Conservation (phyloP, 2,329 filamentous ascomycete species). For the Zymoseptoria tritici region DNA sequence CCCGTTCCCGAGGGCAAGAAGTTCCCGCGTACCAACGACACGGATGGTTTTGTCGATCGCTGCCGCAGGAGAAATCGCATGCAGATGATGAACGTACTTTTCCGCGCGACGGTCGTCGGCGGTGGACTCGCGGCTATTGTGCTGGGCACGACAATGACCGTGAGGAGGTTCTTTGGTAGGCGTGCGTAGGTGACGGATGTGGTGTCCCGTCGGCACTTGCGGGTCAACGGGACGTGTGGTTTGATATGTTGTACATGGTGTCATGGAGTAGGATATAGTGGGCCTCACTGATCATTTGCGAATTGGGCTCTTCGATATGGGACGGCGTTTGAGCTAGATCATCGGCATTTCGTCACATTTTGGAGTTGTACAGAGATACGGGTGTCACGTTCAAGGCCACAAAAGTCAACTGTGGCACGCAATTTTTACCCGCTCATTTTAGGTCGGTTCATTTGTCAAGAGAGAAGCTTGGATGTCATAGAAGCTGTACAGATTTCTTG, state of each 20-base stretch:
- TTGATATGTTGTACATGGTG: neutral
- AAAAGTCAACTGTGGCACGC: neutral
- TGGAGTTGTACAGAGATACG: neutral
- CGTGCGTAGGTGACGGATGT: slow-evolving; percentile 2
- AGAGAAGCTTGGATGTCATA: neutral
- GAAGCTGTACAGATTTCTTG: neutral
- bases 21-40: slow-evolving; percentile 48
- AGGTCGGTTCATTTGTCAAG: neutral
- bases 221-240: neutral
- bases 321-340: neutral
- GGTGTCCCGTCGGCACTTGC: neutral
- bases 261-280: neutral
- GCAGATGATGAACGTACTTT: slow-evolving; percentile 49
- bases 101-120: slow-evolving; percentile 45
- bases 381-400: neutral
- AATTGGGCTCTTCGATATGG: neutral
- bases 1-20: slow-evolving; percentile 42
- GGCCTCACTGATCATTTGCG: neutral
- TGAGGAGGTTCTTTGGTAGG: slow-evolving; percentile 28
- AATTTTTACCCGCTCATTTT: neutral
- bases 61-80: slow-evolving; percentile 47
- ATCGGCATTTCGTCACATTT: neutral
- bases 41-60: slow-evolving; percentile 48
- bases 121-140: slow-evolving; percentile 40
- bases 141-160: slow-evolving; percentile 30